These are phyloP conservation scores for Discostella stelligera DNA, from an alignment of 352 stramenopile genomes.

Conservation along the genomic window DNA sequence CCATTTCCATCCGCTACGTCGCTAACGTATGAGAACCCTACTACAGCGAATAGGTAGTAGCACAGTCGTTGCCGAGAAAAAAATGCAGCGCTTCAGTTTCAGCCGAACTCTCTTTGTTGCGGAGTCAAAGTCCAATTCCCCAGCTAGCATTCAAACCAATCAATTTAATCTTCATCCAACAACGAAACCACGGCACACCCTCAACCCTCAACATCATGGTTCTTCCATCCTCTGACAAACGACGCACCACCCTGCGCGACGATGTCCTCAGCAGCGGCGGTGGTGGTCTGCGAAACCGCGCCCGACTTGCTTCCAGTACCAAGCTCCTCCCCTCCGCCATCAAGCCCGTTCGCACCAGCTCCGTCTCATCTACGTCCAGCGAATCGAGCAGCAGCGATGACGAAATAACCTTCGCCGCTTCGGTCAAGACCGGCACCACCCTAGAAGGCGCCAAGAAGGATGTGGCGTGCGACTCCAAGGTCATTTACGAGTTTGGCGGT, in stretches of 20 bases:
- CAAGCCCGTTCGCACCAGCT: neutral
- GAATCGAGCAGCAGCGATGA: neutral
- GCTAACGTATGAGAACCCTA: too few relatives aligned
- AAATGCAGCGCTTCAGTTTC: too few relatives aligned
- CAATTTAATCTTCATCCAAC: neutral
- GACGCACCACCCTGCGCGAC: neutral
- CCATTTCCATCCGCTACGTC: too few relatives aligned
- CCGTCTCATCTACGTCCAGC: neutral
- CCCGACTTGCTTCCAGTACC: neutral
- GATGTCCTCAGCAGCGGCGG: neutral
- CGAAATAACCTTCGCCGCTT: neutral
- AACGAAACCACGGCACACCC: neutral
- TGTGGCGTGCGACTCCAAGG: conserved; percentile 23
- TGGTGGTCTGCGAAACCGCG: neutral
- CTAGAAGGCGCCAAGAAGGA: conserved; percentile 29
- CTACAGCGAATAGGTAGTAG: too few relatives aligned
- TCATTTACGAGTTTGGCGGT: conserved; percentile 45
- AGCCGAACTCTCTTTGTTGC: too few relatives aligned
- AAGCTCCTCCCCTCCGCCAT: neutral
- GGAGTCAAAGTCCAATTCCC: too few relatives aligned
- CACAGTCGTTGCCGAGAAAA: too few relatives aligned
- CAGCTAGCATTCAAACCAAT: too few relatives aligned
- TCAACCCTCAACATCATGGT: neutral
- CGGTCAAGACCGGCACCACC: conserved; percentile 1
- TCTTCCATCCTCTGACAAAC: neutral